phyloP scores from a whole-genome alignment of 495 filamentous ascomycete genomes.

The Tetracladium setigerum region DNA sequence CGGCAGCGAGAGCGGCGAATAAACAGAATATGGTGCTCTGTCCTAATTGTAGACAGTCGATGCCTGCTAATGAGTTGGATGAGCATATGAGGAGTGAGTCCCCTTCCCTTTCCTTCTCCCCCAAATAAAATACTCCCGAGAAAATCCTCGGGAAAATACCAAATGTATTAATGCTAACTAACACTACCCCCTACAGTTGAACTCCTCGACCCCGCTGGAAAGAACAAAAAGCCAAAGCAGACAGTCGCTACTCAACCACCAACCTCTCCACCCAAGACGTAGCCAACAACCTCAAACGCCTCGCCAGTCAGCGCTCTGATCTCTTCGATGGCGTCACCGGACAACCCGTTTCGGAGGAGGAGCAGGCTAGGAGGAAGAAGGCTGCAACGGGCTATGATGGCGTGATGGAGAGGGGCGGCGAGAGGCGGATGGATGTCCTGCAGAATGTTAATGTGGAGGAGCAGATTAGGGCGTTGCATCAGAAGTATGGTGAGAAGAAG shows the following conservation, averaged over 20 bases:
- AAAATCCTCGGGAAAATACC: no score
- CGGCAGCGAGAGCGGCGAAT: slow-evolving; percentile 60
- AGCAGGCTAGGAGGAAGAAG: slow-evolving; percentile 68
- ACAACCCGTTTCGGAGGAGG: slow-evolving; percentile 60
- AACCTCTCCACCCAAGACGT: slow-evolving; percentile 84
- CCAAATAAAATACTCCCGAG: no score
- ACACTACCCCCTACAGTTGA: slow-evolving; percentile 50
- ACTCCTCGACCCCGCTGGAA: slow-evolving; percentile 95
- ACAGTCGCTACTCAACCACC: slow-evolving; percentile 75
- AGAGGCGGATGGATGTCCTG: slow-evolving; percentile 43
- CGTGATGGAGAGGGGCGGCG: slow-evolving; percentile 48
- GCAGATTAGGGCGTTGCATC: slow-evolving; percentile 60
- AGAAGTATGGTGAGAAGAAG: slow-evolving; percentile 44
- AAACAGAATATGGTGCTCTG: slow-evolving; percentile 64
- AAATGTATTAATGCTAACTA: no score
- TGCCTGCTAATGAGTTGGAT: slow-evolving; percentile 79
- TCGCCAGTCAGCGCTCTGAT: slow-evolving; percentile 85
- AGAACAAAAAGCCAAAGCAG: slow-evolving; percentile 83
- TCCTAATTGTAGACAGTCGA: slow-evolving; percentile 88
- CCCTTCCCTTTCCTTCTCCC: not conserved
- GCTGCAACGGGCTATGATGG: slow-evolving; percentile 61
- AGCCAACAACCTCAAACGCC: slow-evolving; percentile 90
- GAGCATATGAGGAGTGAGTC: slow-evolving; percentile 82
- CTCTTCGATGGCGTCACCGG: slow-evolving; percentile 78
- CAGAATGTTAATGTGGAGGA: slow-evolving; percentile 62